Base-by-base conservation (phyloP, 1,139 yeast genomes). In the Saccharomyces hybrid region DNA sequence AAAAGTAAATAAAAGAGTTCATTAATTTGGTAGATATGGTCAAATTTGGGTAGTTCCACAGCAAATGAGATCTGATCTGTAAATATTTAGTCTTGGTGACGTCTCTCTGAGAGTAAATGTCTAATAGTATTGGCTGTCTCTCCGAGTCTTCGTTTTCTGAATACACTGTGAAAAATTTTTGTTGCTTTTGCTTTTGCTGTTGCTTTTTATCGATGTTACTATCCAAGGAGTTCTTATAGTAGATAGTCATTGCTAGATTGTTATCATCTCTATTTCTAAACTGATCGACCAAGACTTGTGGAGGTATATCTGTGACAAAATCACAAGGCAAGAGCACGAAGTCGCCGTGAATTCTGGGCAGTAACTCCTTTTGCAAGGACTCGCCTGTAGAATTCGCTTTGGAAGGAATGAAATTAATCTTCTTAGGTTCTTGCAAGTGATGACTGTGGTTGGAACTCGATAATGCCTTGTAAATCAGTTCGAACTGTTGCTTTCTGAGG, bases 241-340 rank as follows among this genome's bases (percentile, higher is more conserved):
- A 82, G 16, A 89, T 82, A 46, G 86, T 78, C 71, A 90, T 75
- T 1, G 93, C 93, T 55, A 84, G 68, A 61, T 87, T 91, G 29
- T 78, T 73, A 48, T 80, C 83, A 46, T 78, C 79, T 63, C 83
- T 81, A 62, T 82, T 84, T 62, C 97, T 78, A 68, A 85, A 91
- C 48, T 86, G 86, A 67, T 93, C 97, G 53, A 91, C 82, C 47
- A 95, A 76, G 25, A 86, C 86, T 64, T 87, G 93, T 3, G 99
- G 97, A 4, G 97, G 96, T 47, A 91, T 76, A 69, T 91, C 91
- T 4, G 98, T 89, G 51, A 93, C 77, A 65, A 93, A 87, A 70
- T 95, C 99, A 73, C 98, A 91, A 3, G 99, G 97, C 57, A 95
- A 73, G 46, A 93, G 71, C 23, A 90, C 88, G 65, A 89, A 85